Evolutionary conservation across 768 basidiomycete genomes (phyloP).

Genomic region (Agrocybe pediades): DNA sequence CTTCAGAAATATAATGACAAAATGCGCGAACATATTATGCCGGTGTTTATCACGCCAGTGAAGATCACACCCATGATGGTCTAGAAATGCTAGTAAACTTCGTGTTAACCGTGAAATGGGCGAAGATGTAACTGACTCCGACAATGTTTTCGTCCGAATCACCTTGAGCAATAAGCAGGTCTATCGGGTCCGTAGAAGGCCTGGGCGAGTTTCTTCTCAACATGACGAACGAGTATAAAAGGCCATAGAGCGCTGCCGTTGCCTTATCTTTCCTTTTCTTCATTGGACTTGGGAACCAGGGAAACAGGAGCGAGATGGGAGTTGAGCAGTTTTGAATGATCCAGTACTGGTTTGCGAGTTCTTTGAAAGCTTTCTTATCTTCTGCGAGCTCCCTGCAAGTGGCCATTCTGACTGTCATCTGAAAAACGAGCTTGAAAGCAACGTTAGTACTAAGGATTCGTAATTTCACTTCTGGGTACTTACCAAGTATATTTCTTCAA

Average conservation of each 20-base stretch:
- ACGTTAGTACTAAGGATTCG: background rate
- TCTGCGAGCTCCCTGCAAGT: slow-evolving; percentile 34
- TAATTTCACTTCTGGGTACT: background rate
- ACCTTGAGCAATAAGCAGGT: slow-evolving; percentile 33
- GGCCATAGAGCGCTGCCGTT: slow-evolving; percentile 28
- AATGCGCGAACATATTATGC: slow-evolving; percentile 29
- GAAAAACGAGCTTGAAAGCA: slow-evolving; percentile 30
- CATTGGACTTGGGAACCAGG: slow-evolving; percentile 34
- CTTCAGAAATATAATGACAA: background rate
- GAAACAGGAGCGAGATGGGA: slow-evolving; percentile 30
- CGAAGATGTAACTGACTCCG: slow-evolving; percentile 16
- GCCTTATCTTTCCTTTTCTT: slow-evolving; percentile 30
- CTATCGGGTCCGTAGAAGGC: slow-evolving; percentile 33
- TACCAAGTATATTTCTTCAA: slow-evolving; percentile 33
- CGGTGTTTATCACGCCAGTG: slow-evolving; percentile 24
- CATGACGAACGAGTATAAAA: slow-evolving; percentile 27
- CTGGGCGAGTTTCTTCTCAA: slow-evolving; percentile 23
- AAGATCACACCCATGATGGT: slow-evolving; percentile 33
- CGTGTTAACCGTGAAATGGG: background rate
- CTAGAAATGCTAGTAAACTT: slow-evolving; percentile 10
- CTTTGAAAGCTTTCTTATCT: slow-evolving; percentile 22
- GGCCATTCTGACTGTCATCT: slow-evolving; percentile 37
- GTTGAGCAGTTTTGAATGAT: slow-evolving; percentile 35
- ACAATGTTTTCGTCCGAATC: slow-evolving; percentile 27
- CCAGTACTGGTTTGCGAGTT: slow-evolving; percentile 27